Base-by-base conservation (phyloP, 305 asterid species). In the Fraxinus sp. region DNA sequence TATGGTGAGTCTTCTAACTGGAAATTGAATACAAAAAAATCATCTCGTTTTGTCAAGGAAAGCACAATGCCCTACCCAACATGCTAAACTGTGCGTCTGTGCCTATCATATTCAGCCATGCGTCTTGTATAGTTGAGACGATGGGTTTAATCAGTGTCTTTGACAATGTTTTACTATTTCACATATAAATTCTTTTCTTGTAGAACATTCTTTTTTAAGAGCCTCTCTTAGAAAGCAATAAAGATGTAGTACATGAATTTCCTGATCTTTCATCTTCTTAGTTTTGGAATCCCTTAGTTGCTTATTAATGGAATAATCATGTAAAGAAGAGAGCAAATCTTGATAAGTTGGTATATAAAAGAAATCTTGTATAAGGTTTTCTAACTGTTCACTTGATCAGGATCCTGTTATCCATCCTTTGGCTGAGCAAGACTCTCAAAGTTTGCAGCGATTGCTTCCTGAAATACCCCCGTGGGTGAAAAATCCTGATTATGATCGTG, bases 381-480 rank as follows among this genome's bases (percentile, higher is more conserved):
- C 81, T 87, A 57, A 74, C 76, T 80, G 35, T 81, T 86, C 37
- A 76, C 78, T 89, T 85, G 80, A 82, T 84, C 93, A 97, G 99
- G 95, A 91, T 89, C 99, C 98, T 78, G 87, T 80, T 44, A 88
- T 97, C 55, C 94, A 91, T 10, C 93, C 98, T 16, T 85, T 97
- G 97, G 98, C 80, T 81, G 96, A 94, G 92, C 95, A 84, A 62
- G 98, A 93, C 82, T 22, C 90, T 52, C 68, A 88, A 85, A 85
- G 86, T 79, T 89, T 97, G 93, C 97, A 87, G 85, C 85, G 41
- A 71, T 78, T 94, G 82, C 93, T 97, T 81, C 92, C 95, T 77
- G 99, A 94, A 89, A 93, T 96, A 85, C 99, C 99, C 10, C 86
- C 84, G 28, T 96, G 98, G 99, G 94, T 96, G 84, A 96, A 96